phyloP scores from a whole-genome alignment of 768 basidiomycete genomes.

The Hygrocybe coccinea region DNA sequence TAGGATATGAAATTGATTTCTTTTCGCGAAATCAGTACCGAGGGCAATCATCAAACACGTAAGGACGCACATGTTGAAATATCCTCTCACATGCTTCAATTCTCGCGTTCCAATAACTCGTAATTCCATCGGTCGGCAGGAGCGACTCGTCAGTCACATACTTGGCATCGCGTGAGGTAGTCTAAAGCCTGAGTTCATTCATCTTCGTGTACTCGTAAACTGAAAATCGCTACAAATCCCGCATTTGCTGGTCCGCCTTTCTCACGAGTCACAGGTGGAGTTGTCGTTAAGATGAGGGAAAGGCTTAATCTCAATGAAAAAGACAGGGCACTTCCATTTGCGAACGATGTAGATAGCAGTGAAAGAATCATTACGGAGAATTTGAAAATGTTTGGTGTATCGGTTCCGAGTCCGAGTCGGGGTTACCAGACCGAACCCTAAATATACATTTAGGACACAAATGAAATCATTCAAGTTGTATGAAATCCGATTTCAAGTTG shows the following conservation, averaged over 20 bases:
- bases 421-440: no score
- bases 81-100: slow-evolving; percentile 10
- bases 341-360: no score
- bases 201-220: slow-evolving; percentile 13
- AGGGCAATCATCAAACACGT: not conserved
- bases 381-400: slow-evolving; percentile 12
- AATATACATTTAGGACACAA: no score
- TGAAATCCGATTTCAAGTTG: no score
- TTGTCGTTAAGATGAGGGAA: slow-evolving; percentile 7
- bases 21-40: not conserved
- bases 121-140: slow-evolving; percentile 16
- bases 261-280: slow-evolving; percentile 1
- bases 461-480: no score
- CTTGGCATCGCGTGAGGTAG: slow-evolving; percentile 11
- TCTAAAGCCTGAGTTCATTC: slow-evolving; percentile 4
- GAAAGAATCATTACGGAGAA: slow-evolving; percentile 12
- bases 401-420: no score
- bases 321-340: no score
- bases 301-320: slow-evolving; percentile 7
- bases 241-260: slow-evolving; percentile 15
- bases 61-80: not conserved
- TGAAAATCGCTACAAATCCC: slow-evolving; percentile 8
- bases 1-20: not conserved
- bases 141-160: slow-evolving; percentile 16
- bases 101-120: slow-evolving; percentile 12